These are phyloP conservation scores for Penicillium sp. DNA, from an alignment of 2,329 filamentous ascomycete genomes.

Conservation along the genomic window DNA sequence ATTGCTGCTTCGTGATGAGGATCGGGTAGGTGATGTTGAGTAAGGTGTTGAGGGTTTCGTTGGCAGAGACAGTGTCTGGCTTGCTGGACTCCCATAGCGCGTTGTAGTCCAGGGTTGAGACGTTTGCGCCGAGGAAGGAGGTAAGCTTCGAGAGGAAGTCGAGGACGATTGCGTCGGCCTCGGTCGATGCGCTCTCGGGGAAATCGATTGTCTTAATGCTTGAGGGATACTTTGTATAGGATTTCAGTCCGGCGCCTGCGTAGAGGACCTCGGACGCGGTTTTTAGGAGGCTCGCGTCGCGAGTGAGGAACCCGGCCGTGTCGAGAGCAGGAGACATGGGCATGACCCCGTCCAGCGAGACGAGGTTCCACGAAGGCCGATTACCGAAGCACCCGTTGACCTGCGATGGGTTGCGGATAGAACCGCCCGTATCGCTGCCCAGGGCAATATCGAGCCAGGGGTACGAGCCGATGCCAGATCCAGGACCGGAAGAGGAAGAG, in stretches of 20 bases:
- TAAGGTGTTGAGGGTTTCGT: conserved; percentile 36
- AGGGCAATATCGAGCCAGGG: conserved; percentile 55
- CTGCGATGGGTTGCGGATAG: conserved; percentile 53
- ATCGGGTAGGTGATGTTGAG: conserved; percentile 30
- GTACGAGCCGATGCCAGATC: conserved; percentile 38
- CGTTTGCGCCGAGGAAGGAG: conserved; percentile 40
- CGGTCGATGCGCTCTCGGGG: conserved; percentile 42
- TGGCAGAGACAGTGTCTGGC: conserved; percentile 34
- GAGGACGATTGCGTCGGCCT: conserved; percentile 43
- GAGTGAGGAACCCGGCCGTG: conserved; percentile 50
- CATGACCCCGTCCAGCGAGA: conserved; percentile 55
- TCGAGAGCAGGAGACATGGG: conserved; percentile 51
- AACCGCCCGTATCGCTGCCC: conserved; percentile 48
- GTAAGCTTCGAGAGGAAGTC: conserved; percentile 52
- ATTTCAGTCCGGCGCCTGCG: neutral
- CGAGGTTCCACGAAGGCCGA: conserved; percentile 53
- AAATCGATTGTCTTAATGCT: conserved; percentile 47
- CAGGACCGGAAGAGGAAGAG: conserved; percentile 32
- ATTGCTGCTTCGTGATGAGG: conserved; percentile 47
- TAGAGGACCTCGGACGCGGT: conserved; percentile 53
- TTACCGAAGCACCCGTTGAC: conserved; percentile 58
- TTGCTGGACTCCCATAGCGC: conserved; percentile 27
- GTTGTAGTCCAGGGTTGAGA: conserved; percentile 21
- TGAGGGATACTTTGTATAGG: conserved; percentile 42
- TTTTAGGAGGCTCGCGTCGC: conserved; percentile 27